Evolutionary conservation across 2,329 filamentous ascomycete species (phyloP).

Genomic region (Boeremia exigua): DNA sequence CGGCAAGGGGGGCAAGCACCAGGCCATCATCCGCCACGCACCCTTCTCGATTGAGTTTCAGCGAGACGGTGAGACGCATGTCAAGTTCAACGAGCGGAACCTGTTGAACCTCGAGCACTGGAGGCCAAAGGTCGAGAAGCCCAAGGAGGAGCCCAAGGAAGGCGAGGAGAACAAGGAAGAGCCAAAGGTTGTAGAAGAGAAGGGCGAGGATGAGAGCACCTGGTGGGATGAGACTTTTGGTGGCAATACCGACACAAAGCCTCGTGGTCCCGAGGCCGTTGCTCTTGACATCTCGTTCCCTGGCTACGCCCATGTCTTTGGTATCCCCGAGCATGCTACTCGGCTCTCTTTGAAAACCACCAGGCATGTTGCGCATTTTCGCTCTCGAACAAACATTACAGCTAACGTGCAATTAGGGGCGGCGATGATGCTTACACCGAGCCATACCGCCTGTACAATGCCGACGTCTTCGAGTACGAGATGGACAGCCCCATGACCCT

Average conservation of each 20-base stretch:
- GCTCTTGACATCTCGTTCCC: conserved; percentile 90
- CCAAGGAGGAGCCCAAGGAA: conserved; percentile 55
- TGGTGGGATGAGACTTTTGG: conserved; percentile 99
- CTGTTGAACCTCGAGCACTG: conserved; percentile 95
- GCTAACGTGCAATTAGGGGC: conserved; percentile 56
- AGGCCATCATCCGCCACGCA: conserved; percentile 81
- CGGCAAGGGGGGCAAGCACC: conserved; percentile 75
- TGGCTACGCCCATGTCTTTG: conserved; percentile 90
- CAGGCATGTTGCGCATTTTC: conserved; percentile 55
- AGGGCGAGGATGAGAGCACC: conserved; percentile 78
- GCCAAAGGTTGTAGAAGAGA: conserved; percentile 49
- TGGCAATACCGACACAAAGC: conserved; percentile 93
- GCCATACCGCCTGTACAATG: conserved; percentile 93
- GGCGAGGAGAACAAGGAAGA: conserved; percentile 55
- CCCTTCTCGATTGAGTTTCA: conserved; percentile 89
- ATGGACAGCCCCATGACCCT: conserved; percentile 98
- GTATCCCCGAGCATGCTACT: conserved; percentile 91
- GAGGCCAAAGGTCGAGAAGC: conserved; percentile 80
- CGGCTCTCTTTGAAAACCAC: conserved; percentile 89
- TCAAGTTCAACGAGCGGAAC: conserved; percentile 90
- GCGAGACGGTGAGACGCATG: conserved; percentile 78
- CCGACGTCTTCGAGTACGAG: conserved; percentile 97
- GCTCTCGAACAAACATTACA: background rate
- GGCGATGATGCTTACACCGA: conserved; percentile 84
- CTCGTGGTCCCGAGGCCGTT: conserved; percentile 91